Evolutionary conservation across 768 basidiomycete genomes (phyloP).

Genomic region (Suillus discolor): DNA sequence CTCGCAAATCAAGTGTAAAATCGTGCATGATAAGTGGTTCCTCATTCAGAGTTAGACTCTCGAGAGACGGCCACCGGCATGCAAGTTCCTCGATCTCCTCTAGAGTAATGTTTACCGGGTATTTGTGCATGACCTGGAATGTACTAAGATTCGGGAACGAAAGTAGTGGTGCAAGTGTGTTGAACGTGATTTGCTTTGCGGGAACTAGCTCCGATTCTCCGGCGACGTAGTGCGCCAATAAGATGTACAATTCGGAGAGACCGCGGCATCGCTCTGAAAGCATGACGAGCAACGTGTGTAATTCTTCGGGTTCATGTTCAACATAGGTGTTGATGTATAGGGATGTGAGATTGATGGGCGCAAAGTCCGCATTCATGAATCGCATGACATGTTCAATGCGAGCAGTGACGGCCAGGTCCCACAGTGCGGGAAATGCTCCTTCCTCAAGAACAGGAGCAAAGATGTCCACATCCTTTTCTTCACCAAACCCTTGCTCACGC

Average conservation of each 20-base stretch:
- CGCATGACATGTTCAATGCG: slow-evolving; percentile 45
- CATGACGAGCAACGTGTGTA: slow-evolving; percentile 46
- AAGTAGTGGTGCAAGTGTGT: slow-evolving; percentile 40
- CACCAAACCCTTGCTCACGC: slow-evolving; percentile 49
- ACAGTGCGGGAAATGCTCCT: slow-evolving; percentile 55
- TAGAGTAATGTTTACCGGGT: slow-evolving; percentile 35
- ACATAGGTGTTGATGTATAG: slow-evolving; percentile 54
- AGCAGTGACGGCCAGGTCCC: slow-evolving; percentile 52
- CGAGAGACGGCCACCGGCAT: slow-evolving; percentile 45
- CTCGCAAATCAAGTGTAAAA: slow-evolving; percentile 37
- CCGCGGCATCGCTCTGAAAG: slow-evolving; percentile 49
- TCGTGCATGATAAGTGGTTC: slow-evolving; percentile 41
- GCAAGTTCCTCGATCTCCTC: slow-evolving; percentile 51
- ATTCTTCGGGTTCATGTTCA: slow-evolving; percentile 42
- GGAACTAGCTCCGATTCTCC: slow-evolving; percentile 17
- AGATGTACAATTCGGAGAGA: slow-evolving; percentile 46
- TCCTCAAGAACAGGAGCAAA: slow-evolving; percentile 48
- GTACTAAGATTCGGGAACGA: slow-evolving; percentile 27
- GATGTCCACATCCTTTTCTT: slow-evolving; percentile 42
- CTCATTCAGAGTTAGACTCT: slow-evolving; percentile 46
- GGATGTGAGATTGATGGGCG: slow-evolving; percentile 51
- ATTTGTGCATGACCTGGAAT: slow-evolving; percentile 38
- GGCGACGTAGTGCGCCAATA: slow-evolving; percentile 29
- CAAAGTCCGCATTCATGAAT: slow-evolving; percentile 46
- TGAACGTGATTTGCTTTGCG: slow-evolving; percentile 35